Conservation (phyloP, 2,329 filamentous ascomycete species). For the Calonectria naviculata region DNA sequence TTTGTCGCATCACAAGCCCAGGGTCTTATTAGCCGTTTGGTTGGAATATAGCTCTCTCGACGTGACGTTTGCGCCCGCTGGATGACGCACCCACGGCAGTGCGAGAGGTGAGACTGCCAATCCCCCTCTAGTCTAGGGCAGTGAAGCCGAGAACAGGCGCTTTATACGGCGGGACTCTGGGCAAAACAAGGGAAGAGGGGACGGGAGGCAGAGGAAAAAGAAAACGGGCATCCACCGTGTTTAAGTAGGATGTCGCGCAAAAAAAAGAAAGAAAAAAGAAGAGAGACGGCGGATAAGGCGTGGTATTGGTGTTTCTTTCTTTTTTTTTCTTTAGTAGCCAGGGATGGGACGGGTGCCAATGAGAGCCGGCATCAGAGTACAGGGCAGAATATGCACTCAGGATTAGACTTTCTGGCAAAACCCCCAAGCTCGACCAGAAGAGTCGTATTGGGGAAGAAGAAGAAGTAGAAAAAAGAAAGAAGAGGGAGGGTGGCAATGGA, state of each 20-base stretch:
- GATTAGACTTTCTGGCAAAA: constrained; percentile 4
- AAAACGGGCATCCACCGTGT: not conserved
- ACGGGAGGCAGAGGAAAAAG: not conserved
- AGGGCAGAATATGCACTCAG: not conserved
- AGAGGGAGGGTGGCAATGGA: not conserved
- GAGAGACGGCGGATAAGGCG: not conserved
- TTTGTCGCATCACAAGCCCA: not conserved
- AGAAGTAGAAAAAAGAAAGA: not conserved
- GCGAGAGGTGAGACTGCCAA: constrained; percentile 24
- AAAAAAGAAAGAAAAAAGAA: not conserved
- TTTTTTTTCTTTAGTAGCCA: not conserved
- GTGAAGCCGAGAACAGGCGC: constrained; percentile 7
- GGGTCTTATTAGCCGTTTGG: constrained; percentile 11
- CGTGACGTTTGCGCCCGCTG: constrained; percentile 22
- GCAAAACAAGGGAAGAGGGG: not conserved
- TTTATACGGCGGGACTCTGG: not conserved
- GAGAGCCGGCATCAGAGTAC: not conserved
- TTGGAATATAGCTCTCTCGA: not conserved
- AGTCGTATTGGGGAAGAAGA: not conserved
- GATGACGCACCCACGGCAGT: constrained; percentile 20
- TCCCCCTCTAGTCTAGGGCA: constrained; percentile 26
- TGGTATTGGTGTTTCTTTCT: constrained; percentile 3
- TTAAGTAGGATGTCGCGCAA: not conserved
- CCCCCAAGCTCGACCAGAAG: not conserved
- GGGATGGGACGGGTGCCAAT: not conserved